Base-by-base conservation (phyloP, 306 rosid species). In the Pachyrhizus erosus region DNA sequence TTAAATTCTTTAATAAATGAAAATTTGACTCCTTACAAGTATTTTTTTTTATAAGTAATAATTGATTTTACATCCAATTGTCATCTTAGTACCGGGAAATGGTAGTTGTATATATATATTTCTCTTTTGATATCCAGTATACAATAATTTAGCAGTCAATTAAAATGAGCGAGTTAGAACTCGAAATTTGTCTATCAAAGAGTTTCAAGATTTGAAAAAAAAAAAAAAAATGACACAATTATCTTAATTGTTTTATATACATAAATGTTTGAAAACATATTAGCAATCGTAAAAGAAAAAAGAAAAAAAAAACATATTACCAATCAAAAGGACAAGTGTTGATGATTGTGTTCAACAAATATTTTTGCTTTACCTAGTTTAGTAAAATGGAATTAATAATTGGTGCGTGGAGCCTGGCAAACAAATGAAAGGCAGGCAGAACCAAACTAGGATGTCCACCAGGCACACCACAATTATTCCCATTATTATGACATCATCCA, bases 391-490 rank as follows among this genome's bases (percentile, higher is more conserved):
- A 15, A 75, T 3, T 34, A 64, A 29, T 33, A 43, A 68, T 39
- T 52, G 60, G 51, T 8, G 31, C 4, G 73, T 67, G 51, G 73
- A 68, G 73, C 48, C 29, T 66, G n/a, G 18, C 0, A 20, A 20
- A 2, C 11, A 68, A 40, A 52, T 27, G 9, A 49, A 20, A 51
- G 42, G 57, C 58, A 61, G 77, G 75, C 51, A 54, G 76, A 45
- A 61, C 29, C 71, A 79, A 33, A 29, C 34, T 72, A 74, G 85
- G 74, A 68, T 80, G 86, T 76, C 84, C 79, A 80, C 82, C 37
- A 33, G 37, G 37, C 1, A 33, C 37, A 33, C 5, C 68, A 42
- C 79, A 84, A 87, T 86, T 84, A 86, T 87, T 82, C 76, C 29
- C 4, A 23, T 1, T 7, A 20, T 9, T 5, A 39, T 55, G 77